Base-by-base conservation (phyloP, 202 grass and related monocot genomes). In the Miscanthus sacchariflorus region DNA sequence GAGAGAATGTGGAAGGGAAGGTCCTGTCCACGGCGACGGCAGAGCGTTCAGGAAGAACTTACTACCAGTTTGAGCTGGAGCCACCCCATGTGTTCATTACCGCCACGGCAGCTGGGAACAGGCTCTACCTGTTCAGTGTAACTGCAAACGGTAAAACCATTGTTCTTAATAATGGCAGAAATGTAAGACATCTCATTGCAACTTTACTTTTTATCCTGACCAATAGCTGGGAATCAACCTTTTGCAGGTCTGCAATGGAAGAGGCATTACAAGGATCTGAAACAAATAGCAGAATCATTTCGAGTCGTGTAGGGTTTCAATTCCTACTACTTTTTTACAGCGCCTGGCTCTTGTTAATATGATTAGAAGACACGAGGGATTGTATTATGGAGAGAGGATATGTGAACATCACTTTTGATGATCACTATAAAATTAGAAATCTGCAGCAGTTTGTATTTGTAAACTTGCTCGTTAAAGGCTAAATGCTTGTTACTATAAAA, bases 201-300 rank as follows among this genome's bases (percentile, higher is more conserved):
- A 23, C 5, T 1, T 35, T 46, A 43, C 15, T 1, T 46, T 61
- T 35, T 0, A 59, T 82, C 9, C 19, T 93, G 36, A 89, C 27
- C 7, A 82, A 12, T 9, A 75, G n/a, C 9, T 52, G 2, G 84
- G 5, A 12, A 86, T 88, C 13, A 12, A 86, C 86, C 13, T 63
- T 86, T 59, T 88, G 64, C 81, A 98, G 96, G 96, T 52, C 84
- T 99, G 46, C 97, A 96, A 83, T 99, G 97, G 94, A 99, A 99
- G 92, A 99, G 92, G 49, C 75, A 99, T 64, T 99, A 92, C 76
- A 95, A 95, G 74, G 93, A 95, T 88, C 82, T 99, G 59, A 95
- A 96, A 79, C 79, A 93, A 80, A 99, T 99, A 58, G 92, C 97
- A 50, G 85, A 92, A 70, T 96, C 97, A 19, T 99, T 99, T 83